Evolutionary conservation across 179 eudicot genomes (phyloP).

Genomic region (Spergularia azorica): DNA sequence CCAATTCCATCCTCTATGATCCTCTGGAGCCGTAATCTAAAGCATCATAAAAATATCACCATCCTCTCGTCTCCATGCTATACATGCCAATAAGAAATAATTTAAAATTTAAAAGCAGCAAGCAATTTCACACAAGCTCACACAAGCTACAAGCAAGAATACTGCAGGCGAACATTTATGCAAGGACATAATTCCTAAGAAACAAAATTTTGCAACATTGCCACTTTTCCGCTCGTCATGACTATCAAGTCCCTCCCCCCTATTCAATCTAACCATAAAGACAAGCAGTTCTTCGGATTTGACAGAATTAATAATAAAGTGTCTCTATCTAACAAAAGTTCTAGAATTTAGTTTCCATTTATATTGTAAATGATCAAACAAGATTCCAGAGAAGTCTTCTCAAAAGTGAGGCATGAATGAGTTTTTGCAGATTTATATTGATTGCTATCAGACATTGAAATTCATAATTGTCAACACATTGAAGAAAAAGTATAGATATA

Average conservation of each 20-base stretch:
- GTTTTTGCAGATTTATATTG: neutral
- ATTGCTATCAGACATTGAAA: neutral
- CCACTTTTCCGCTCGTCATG: neutral
- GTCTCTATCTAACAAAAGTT: neutral
- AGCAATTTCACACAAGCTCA: neutral
- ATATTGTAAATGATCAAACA: neutral
- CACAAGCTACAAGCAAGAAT: slow-evolving; percentile 4
- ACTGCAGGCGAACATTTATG: neutral
- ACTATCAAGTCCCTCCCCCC: neutral
- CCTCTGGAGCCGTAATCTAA: slow-evolving; percentile 72
- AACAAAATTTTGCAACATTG: neutral
- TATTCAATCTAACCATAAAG: neutral
- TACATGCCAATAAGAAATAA: slow-evolving; percentile 35
- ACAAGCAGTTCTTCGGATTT: neutral
- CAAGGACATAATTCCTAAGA: slow-evolving; percentile 1
- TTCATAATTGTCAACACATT: neutral
- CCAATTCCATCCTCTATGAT: slow-evolving; percentile 79
- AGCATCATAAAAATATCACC: slow-evolving; percentile 53
- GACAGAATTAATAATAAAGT: neutral
- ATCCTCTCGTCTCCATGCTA: slow-evolving; percentile 43
- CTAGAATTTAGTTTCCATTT: neutral
- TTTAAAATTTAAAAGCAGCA: slow-evolving; percentile 23
- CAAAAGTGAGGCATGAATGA: neutral
- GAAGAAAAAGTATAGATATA: slow-evolving; percentile 1
- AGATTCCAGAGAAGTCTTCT: neutral